A percentile compares a stretch with the other conserved stretches of the same genome.
Conservation (phyloP, 2,329 filamentous ascomycete genomes). For the Fusarium foetens region DNA sequence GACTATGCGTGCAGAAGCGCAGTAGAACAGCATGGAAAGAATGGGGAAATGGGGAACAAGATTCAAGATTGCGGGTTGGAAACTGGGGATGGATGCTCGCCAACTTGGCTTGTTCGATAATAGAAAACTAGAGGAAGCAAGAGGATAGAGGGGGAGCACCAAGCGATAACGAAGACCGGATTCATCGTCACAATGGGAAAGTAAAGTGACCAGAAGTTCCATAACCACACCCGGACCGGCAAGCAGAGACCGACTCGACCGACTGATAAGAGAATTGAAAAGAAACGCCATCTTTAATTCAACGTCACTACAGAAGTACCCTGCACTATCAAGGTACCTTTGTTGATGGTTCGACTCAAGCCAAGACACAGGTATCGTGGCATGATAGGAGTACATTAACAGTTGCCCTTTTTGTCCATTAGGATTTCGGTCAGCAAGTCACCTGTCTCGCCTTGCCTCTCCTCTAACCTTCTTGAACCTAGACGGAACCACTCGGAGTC, state of each 20-base stretch:
- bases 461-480: conserved; percentile 13
- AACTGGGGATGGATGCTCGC: conserved; percentile 26
- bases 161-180: conserved; percentile 38
- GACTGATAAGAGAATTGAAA: conserved; percentile 41
- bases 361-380: conserved; percentile 28
- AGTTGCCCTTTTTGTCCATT: conserved; percentile 32
- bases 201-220: conserved; percentile 22
- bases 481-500: conserved; percentile 36
- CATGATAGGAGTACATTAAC: conserved; percentile 22
- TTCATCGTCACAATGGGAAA: conserved; percentile 37
- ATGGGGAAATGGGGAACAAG: conserved; percentile 37
- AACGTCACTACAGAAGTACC: conserved; percentile 30
- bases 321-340: conserved; percentile 22
- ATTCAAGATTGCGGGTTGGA: conserved; percentile 28
- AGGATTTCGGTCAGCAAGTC: conserved; percentile 30
- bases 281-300: conserved; percentile 35
- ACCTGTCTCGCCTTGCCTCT: conserved; percentile 22
- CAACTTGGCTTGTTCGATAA: conserved; percentile 4
- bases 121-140: background rate
- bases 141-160: conserved; percentile 29
- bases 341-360: background rate
- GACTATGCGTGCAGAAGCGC: conserved; percentile 12
- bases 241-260: conserved; percentile 28
- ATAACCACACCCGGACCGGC: conserved; percentile 24
- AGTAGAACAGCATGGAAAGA: conserved; percentile 33